Conservation (phyloP, 805 yeast genomes). For the Priceomyces haplophilus region DNA sequence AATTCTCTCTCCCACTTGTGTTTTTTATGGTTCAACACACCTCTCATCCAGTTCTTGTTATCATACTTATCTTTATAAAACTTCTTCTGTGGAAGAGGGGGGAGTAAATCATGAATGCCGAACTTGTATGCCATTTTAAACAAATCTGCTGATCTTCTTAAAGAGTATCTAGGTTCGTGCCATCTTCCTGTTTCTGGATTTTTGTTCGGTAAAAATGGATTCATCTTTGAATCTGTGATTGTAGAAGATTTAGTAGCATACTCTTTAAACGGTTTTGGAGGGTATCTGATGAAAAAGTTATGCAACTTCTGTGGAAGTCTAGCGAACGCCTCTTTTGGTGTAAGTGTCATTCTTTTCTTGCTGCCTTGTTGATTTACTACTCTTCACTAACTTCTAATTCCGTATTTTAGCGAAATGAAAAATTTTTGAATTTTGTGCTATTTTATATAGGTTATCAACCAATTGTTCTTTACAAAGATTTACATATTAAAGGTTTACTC, state of each 20-base stretch:
- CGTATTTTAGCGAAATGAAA: not conserved
- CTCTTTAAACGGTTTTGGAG: slow-evolving; percentile 73
- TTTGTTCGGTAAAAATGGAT: slow-evolving; percentile 83
- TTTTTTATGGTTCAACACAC: slow-evolving; percentile 76
- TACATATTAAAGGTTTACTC: slow-evolving; percentile 21
- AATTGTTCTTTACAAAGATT: not conserved
- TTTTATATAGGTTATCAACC: not conserved
- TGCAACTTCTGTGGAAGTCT: slow-evolving; percentile 69
- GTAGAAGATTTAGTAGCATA: slow-evolving; percentile 65
- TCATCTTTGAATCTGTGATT: slow-evolving; percentile 66
- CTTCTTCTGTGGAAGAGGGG: slow-evolving; percentile 60
- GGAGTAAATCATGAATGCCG: slow-evolving; percentile 78
- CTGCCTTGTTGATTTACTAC: no score
- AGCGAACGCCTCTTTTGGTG: slow-evolving; percentile 46
- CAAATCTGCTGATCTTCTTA: slow-evolving; percentile 78
- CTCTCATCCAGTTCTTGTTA: slow-evolving; percentile 67
- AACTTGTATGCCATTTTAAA: slow-evolving; percentile 77
- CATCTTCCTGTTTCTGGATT: slow-evolving; percentile 77
- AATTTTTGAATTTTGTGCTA: slow-evolving; percentile 2
- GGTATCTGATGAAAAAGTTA: slow-evolving; percentile 74
- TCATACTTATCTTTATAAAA: slow-evolving; percentile 78
- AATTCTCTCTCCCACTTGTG: slow-evolving; percentile 73
- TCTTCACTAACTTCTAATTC: not conserved
- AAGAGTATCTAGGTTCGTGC: slow-evolving; percentile 75
- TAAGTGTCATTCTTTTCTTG: slow-evolving; percentile 20